Evolutionary conservation across 2,329 filamentous ascomycete genomes (phyloP), one percentile per base, ranked within the genome.

Genomic region (Stemphylium beticola): DNA sequence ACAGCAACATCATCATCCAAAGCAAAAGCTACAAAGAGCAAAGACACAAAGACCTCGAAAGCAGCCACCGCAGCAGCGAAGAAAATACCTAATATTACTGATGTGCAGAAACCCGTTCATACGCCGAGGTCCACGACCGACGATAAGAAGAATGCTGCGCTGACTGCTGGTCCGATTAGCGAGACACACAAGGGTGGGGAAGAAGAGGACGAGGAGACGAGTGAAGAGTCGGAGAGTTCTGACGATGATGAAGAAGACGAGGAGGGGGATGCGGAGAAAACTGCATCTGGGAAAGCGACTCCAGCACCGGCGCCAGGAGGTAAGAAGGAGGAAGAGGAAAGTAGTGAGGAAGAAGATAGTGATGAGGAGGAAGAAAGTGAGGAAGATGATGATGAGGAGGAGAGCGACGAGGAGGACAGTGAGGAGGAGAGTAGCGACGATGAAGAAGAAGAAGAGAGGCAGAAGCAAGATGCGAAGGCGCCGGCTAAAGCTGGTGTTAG

Each of bases 401-500:
- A 55, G 2, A 47, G 54, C 3, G 47, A 57, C 11, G 55, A 55
- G 9, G 54, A 52, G 11, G 57, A 58, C 0, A 53, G 43, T 17
- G 49, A 58, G 2, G 56, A 62, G 3, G 60, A 58, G 4, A 56
- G 59, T 22, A 22, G 56, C 20, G 45, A 44, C 2, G 49, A 48
- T 20, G 54, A 63, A 32, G 57, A 61, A 10, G 55, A 60, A 39
- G 49, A 57, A 38, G 55, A 54, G 49, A 65, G 63, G 26, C 67
- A 73, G 48, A 51, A 61, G 6, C 67, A 72, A 49, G 54, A 58
- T 32, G 60, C 66, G 0, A 68, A 65, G 33, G 66, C 64, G n/a
- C 65, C 61, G 1, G 59, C 45, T 3, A 73, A 73, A 49, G 75
- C 74, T 2, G 66, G 67, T 9, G 69, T 69, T 48, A 76, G 73